Conservation (phyloP, 176 grass and related monocot species). For the Lolium multiflorum region DNA sequence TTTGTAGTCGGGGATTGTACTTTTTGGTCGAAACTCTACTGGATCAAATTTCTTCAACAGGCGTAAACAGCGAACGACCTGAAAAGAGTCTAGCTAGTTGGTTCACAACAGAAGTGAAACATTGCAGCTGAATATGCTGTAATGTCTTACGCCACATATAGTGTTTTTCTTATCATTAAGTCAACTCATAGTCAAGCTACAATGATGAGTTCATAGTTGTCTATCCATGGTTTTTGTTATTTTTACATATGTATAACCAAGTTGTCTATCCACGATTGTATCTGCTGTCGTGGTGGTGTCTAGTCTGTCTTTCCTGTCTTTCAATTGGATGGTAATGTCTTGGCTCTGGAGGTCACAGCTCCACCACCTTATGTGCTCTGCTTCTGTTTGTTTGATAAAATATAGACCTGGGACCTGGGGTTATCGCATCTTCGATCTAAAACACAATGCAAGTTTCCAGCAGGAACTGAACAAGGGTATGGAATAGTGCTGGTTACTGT, state of each 20-base stretch:
- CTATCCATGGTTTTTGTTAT: neutral
- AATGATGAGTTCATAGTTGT: slow-evolving; percentile 5
- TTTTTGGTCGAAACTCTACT: slow-evolving; percentile 82
- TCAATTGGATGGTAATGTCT: slow-evolving; percentile 9
- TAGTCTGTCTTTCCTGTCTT: neutral
- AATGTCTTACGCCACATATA: neutral
- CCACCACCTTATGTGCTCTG: neutral
- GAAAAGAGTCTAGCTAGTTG: slow-evolving; percentile 36
- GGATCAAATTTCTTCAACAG: slow-evolving; percentile 83
- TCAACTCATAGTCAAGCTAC: neutral
- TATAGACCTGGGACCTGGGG: neutral
- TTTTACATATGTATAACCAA: neutral
- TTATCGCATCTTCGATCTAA: neutral
- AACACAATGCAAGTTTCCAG: slow-evolving; percentile 32
- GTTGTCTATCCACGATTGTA: neutral
- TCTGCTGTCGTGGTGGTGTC: neutral
- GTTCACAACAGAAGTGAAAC: slow-evolving; percentile 19
- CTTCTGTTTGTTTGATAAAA: slow-evolving; percentile 26
- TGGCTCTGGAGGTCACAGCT: slow-evolving; percentile 18
- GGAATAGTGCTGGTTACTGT: neutral
- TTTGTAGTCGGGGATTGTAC: slow-evolving; percentile 53
- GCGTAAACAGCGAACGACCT: slow-evolving; percentile 84
- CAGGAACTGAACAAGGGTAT: slow-evolving; percentile 9
- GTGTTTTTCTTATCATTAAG: neutral
- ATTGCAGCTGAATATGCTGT: neutral